These are phyloP conservation scores for Cryptosporidium felis DNA, from an alignment of 169 alveolate species.

Conservation along the genomic window DNA sequence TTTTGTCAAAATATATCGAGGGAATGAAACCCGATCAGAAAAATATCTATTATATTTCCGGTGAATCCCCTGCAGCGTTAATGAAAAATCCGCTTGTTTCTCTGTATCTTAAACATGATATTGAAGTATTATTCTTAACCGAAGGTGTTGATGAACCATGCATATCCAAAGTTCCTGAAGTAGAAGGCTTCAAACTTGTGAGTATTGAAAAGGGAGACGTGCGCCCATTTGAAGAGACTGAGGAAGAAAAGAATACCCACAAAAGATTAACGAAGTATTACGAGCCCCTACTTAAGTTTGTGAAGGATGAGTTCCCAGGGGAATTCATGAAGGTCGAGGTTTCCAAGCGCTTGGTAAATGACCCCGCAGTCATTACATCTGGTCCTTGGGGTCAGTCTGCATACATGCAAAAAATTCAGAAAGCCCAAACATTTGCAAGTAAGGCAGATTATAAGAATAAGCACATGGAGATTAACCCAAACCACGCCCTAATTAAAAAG, in stretches of 20 bases:
- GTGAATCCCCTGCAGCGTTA: conserved; percentile 80
- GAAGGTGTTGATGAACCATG: conserved; percentile 96
- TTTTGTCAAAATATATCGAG: conserved; percentile 90
- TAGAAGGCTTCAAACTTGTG: conserved; percentile 85
- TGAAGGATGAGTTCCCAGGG: conserved; percentile 78
- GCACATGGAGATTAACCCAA: conserved; percentile 95
- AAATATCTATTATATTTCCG: conserved; percentile 91
- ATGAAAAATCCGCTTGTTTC: conserved; percentile 91
- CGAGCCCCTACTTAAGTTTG: conserved; percentile 77
- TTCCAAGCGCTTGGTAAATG: conserved; percentile 84
- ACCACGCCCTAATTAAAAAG: conserved; percentile 92
- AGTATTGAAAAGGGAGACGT: conserved; percentile 86
- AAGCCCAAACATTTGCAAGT: conserved; percentile 83
- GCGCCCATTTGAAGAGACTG: conserved; percentile 78
- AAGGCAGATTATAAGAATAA: conserved; percentile 81
- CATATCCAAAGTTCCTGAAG: conserved; percentile 83
- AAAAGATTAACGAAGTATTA: conserved; percentile 80
- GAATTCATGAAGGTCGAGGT: conserved; percentile 83
- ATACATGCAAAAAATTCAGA: conserved; percentile 88
- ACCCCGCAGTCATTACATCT: conserved; percentile 88
- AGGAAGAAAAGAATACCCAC: conserved; percentile 81
- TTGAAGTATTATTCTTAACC: conserved; percentile 92
- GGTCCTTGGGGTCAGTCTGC: conserved; percentile 91
- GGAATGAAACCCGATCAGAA: conserved; percentile 93
- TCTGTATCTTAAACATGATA: conserved; percentile 88